These are phyloP conservation scores for Lyophyllum decastes DNA, from an alignment of 768 basidiomycete species.

Conservation along the genomic window DNA sequence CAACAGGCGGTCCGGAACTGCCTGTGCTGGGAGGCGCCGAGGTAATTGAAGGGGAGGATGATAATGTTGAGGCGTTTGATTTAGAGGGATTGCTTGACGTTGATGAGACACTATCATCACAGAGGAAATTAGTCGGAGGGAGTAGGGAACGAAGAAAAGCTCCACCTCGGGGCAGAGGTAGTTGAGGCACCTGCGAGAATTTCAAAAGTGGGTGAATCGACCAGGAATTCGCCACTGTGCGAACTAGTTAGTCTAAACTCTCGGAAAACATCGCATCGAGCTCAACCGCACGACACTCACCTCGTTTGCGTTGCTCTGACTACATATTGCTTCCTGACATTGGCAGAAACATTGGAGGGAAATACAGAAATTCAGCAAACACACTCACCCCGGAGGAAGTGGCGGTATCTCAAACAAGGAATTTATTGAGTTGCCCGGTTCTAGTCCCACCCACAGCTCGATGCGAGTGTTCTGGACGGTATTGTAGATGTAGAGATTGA, in stretches of 20 bases:
- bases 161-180: not conserved
- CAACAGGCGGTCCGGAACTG: not conserved
- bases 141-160: not conserved
- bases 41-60: not conserved
- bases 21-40: not conserved
- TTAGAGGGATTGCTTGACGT: not conserved
- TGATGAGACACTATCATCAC: not conserved
- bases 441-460: not conserved
- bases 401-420: slow-evolving; percentile 3
- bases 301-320: not conserved
- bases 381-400: slow-evolving; percentile 3
- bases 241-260: too few species aligned
- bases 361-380: not conserved
- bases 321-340: not conserved
- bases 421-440: not conserved
- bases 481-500: slow-evolving; percentile 7
- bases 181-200: not conserved
- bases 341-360: not conserved
- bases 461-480: not conserved
- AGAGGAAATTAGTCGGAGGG: not conserved
- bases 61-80: not conserved
- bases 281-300: not conserved
- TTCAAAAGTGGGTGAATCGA: not conserved
- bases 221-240: not conserved
- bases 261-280: too few species aligned